A percentile compares a stretch with the other conserved stretches of the same genome.
Conservation (phyloP, 108 stramenopile genomes). For the Conticribra guillardii region DNA sequence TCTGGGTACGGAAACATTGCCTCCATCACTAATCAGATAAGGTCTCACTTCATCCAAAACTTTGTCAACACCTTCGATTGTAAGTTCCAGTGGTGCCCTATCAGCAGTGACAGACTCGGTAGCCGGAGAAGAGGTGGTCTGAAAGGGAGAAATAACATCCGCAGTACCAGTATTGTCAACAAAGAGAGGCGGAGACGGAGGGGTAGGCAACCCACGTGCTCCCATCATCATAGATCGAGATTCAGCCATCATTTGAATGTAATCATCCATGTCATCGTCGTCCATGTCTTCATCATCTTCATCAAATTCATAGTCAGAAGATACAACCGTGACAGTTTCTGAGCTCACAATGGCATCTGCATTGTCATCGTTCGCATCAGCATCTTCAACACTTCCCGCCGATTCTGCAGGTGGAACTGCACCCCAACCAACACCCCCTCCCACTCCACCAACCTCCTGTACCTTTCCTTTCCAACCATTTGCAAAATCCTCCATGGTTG, state of each 20-base stretch:
- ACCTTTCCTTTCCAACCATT: slow-evolving; percentile 67
- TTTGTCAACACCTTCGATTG: slow-evolving; percentile 87
- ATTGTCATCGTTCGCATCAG: not conserved
- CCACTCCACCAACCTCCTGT: slow-evolving; percentile 46
- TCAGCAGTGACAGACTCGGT: slow-evolving; percentile 24
- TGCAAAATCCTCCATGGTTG: slow-evolving; percentile 81
- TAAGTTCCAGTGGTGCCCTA: slow-evolving; percentile 64
- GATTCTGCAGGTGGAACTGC: slow-evolving; percentile 14
- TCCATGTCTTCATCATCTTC: slow-evolving; percentile 83
- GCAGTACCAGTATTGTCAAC: slow-evolving; percentile 34
- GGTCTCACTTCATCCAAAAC: slow-evolving; percentile 96
- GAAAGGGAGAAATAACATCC: slow-evolving; percentile 67
- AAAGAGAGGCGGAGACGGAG: slow-evolving; percentile 39
- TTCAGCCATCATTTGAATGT: slow-evolving; percentile 69
- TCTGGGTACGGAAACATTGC: slow-evolving; percentile 88
- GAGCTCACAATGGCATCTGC: too few relatives aligned
- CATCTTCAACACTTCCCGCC: too few relatives aligned
- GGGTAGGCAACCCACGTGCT: slow-evolving; percentile 13
- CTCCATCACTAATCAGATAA: slow-evolving; percentile 95
- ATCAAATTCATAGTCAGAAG: slow-evolving; percentile 42
- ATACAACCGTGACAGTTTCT: slow-evolving; percentile 6
- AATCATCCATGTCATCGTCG: slow-evolving; percentile 72
- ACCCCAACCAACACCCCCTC: slow-evolving; percentile 35
- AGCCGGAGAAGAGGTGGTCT: slow-evolving; percentile 18
- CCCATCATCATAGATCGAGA: slow-evolving; percentile 24